Conservation (phyloP, 257 asterid genomes). For the Linderniella brevidens region DNA sequence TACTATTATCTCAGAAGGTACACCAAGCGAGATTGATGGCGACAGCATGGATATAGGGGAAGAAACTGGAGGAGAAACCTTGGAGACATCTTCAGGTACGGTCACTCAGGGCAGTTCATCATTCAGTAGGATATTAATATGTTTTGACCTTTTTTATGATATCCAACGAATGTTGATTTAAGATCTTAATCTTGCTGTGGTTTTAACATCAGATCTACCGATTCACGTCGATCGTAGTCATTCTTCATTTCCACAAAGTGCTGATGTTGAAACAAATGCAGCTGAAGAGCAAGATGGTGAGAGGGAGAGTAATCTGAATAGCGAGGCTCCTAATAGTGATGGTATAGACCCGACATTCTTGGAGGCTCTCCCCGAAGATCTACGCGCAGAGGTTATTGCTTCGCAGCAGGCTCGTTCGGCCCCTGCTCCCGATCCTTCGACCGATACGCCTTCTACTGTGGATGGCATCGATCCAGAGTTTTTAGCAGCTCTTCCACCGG, state of each 20-base stretch:
- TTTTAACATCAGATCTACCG: conserved; percentile 25
- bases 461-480: conserved; percentile 98
- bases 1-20: background rate
- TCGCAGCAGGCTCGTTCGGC: conserved; percentile 86
- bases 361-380: conserved; percentile 97
- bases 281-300: conserved; percentile 5
- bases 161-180: conserved; percentile 19
- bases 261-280: conserved; percentile 52
- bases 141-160: conserved; percentile 15
- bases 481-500: conserved; percentile 98
- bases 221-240: conserved; percentile 22
- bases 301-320: conserved; percentile 35
- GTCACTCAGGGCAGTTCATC: conserved; percentile 21
- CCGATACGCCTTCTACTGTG: conserved; percentile 59
- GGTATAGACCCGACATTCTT: conserved; percentile 90
- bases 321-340: conserved; percentile 51
- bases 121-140: no score
- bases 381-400: conserved; percentile 98
- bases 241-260: conserved; percentile 40
- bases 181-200: conserved; percentile 22
- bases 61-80: conserved; percentile 20
- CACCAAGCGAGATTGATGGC: conserved; percentile 27
- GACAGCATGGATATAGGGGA: conserved; percentile 58
- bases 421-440: conserved; percentile 60
- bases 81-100: conserved; percentile 22